Conservation (phyloP, 139 green algal genomes). For the Haematococcus lacustris region DNA sequence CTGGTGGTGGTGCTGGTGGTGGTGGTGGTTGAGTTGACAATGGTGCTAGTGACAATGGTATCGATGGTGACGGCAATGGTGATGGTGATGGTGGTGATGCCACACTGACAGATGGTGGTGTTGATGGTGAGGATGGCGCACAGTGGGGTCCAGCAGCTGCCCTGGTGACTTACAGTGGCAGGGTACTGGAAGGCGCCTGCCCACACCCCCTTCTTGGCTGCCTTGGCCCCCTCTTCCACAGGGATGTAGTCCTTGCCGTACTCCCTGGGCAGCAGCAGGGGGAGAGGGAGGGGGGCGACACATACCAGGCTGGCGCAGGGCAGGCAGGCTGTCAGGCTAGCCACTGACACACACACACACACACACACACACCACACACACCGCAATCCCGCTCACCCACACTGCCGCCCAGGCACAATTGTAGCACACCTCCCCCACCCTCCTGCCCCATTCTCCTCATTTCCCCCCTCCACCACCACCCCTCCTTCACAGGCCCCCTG, state of each 20-base stretch:
- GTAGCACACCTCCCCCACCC: not conserved
- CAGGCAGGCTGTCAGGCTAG: not conserved
- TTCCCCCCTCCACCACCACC: too few relatives aligned
- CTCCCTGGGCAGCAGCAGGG: slow-evolving; percentile 34
- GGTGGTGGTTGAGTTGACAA: too few relatives aligned
- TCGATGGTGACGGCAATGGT: too few relatives aligned
- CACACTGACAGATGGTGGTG: too few relatives aligned
- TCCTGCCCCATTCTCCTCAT: too few relatives aligned
- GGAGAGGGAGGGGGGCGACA: not conserved
- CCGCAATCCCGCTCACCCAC: not conserved
- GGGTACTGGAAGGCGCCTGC: slow-evolving; percentile 45
- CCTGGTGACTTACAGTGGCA: not conserved
- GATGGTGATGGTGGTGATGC: too few relatives aligned
- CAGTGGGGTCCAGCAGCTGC: too few relatives aligned
- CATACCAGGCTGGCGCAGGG: not conserved
- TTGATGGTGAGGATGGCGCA: too few relatives aligned
- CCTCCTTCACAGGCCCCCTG: too few relatives aligned
- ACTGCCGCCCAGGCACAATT: not conserved
- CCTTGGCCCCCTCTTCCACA: slow-evolving; percentile 44
- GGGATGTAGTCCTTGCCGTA: slow-evolving; percentile 66
- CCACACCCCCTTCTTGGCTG: slow-evolving; percentile 57
- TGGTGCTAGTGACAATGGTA: too few relatives aligned
- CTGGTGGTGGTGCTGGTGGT: too few relatives aligned
- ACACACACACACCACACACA: not conserved
- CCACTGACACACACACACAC: not conserved